Conservation (phyloP, 1,284 basidiomycete species). For the Trametes versicolor region DNA sequence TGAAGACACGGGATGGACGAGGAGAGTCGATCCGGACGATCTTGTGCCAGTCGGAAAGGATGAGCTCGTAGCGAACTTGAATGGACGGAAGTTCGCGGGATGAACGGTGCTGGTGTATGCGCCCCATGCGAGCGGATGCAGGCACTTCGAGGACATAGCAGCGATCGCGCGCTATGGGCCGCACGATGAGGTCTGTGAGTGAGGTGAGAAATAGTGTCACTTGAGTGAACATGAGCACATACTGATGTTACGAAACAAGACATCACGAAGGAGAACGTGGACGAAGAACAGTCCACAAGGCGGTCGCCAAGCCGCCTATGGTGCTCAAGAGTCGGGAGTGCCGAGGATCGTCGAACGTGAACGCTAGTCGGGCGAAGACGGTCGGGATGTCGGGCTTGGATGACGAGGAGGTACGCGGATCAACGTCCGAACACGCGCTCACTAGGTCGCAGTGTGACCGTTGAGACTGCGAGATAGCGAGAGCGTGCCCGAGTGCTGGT, state of each 20-base stretch:
- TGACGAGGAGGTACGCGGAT: conserved; percentile 7
- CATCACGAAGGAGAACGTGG: background rate
- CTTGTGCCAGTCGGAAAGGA: background rate
- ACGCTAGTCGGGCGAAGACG: conserved; percentile 14
- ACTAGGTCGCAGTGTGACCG: background rate
- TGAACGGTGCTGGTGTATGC: background rate
- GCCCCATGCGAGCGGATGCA: background rate
- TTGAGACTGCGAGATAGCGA: background rate
- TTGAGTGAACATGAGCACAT: no score
- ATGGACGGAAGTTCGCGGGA: background rate
- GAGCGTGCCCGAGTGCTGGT: conserved; percentile 10
- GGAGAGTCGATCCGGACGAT: background rate
- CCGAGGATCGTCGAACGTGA: conserved; percentile 11
- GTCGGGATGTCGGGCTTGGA: conserved; percentile 9
- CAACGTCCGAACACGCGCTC: conserved; percentile 3
- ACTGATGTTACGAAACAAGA: background rate
- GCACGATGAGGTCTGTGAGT: background rate
- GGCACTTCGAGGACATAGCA: background rate
- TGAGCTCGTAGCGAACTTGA: background rate
- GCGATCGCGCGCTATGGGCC: background rate
- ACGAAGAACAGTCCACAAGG: conserved; percentile 3
- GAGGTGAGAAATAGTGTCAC: no score
- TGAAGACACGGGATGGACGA: background rate
- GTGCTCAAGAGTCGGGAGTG: background rate
- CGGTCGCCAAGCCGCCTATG: conserved; percentile 14